Conservation (phyloP, 1,139 yeast genomes). For the Yamadazyma diospyri region DNA sequence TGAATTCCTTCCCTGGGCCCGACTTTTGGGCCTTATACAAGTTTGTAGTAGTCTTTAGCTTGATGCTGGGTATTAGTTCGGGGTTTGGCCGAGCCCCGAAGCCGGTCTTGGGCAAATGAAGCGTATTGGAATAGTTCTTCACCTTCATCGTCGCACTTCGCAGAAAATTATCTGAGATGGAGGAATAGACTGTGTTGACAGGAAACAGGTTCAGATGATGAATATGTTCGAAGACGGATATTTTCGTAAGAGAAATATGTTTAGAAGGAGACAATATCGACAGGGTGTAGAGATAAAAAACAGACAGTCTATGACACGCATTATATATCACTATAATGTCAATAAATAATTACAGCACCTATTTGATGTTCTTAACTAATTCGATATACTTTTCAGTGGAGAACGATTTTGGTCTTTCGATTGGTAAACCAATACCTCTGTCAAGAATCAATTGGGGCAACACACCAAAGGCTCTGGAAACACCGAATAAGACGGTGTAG, state of each 20-base stretch:
- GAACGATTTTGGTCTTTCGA: conserved; percentile 97
- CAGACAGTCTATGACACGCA: no score
- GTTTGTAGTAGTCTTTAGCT: background rate
- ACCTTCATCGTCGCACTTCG: no score
- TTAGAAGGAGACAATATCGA: no score
- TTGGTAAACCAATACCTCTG: conserved; percentile 92
- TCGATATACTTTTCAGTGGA: conserved; percentile 68
- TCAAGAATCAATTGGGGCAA: conserved; percentile 95
- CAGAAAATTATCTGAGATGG: no score
- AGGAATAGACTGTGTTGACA: background rate
- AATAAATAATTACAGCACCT: conserved; percentile 10
- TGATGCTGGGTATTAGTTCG: conserved; percentile 1
- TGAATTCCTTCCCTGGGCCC: conserved; percentile 33
- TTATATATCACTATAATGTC: conserved; percentile 9
- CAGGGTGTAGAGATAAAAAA: no score
- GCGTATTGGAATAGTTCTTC: conserved; percentile 28
- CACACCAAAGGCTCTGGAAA: conserved; percentile 96
- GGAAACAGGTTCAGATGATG: background rate
- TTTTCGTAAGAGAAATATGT: no score
- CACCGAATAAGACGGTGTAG: conserved; percentile 98
- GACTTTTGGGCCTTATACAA: background rate
- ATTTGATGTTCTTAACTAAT: conserved; percentile 48
- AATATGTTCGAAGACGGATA: no score
- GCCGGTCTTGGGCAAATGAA: conserved; percentile 38
- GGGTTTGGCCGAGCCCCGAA: conserved; percentile 21